Percentiles rank a stretch among this genome's conserved stretches.
Conservation (phyloP, 1,139 yeast genomes). For the Yamadazyma sp. region DNA sequence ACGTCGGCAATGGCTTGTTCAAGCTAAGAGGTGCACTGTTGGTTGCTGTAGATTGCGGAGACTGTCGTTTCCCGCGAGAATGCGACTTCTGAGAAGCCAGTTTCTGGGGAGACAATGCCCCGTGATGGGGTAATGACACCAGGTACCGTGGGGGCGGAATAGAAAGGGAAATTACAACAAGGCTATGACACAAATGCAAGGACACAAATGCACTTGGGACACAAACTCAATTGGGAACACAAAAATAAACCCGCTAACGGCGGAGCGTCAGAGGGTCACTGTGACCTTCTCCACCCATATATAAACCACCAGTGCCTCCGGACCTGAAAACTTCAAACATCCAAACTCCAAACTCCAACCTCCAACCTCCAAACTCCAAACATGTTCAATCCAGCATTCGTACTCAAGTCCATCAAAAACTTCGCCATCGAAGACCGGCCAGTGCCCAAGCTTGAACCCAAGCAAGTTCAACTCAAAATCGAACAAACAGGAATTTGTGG, state of each 20-base stretch:
- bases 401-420: slow-evolving; percentile 55
- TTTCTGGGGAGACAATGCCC: too few species aligned
- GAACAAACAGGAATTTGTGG: slow-evolving; percentile 80
- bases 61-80: too few species aligned
- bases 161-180: too few species aligned
- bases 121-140: too few species aligned
- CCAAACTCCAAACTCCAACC: background rate
- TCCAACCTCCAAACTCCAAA: background rate
- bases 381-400: slow-evolving; percentile 56
- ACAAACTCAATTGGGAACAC: background rate
- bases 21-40: too few species aligned
- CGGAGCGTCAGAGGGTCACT: background rate
- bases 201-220: background rate
- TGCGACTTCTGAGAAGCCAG: too few species aligned
- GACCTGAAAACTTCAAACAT: background rate
- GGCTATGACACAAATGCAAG: background rate
- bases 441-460: slow-evolving; percentile 27
- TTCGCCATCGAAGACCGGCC: slow-evolving; percentile 64
- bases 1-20: too few species aligned
- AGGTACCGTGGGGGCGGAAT: too few species aligned
- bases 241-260: background rate
- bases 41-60: too few species aligned
- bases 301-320: too few species aligned
- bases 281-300: too few species aligned
- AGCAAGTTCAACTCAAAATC: slow-evolving; percentile 14